Evolutionary conservation across 148 eudicot genomes (phyloP).

Genomic region (Amaranthus cruentus): DNA sequence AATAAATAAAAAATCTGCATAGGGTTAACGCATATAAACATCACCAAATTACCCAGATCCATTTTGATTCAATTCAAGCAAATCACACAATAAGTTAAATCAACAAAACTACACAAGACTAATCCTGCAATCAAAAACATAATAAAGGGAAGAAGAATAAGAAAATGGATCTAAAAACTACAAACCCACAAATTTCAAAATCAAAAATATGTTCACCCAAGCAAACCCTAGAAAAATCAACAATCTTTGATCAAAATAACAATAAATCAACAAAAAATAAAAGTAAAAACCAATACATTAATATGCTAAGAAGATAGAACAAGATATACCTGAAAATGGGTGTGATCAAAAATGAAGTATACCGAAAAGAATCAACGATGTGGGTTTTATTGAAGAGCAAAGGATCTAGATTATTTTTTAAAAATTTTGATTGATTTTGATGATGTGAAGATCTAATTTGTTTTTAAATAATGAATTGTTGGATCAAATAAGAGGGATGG

Average conservation of each 20-base stretch:
- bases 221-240: slow-evolving; percentile 1
- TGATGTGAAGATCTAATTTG: too few species aligned
- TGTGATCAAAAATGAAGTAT: slow-evolving; percentile 14
- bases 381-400: slow-evolving; percentile 19
- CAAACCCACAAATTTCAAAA: background rate
- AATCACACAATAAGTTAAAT: background rate
- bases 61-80: background rate
- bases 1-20: too few species aligned
- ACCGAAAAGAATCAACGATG: slow-evolving; percentile 28
- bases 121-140: background rate
- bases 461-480: too few species aligned
- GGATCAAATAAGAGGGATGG: background rate
- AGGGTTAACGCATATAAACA: background rate
- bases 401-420: background rate
- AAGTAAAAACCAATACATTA: background rate
- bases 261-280: slow-evolving; percentile 3
- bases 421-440: too few species aligned
- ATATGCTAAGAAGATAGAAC: background rate
- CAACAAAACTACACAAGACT: too few species aligned
- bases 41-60: background rate
- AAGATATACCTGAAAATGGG: slow-evolving; percentile 6
- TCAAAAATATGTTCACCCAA: background rate
- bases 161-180: background rate
- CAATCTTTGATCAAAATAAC: background rate
- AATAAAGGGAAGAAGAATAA: background rate